Evolutionary conservation across 129 eudicot genomes (phyloP).

Genomic region (Rutidosis leptorrhynchoides): DNA sequence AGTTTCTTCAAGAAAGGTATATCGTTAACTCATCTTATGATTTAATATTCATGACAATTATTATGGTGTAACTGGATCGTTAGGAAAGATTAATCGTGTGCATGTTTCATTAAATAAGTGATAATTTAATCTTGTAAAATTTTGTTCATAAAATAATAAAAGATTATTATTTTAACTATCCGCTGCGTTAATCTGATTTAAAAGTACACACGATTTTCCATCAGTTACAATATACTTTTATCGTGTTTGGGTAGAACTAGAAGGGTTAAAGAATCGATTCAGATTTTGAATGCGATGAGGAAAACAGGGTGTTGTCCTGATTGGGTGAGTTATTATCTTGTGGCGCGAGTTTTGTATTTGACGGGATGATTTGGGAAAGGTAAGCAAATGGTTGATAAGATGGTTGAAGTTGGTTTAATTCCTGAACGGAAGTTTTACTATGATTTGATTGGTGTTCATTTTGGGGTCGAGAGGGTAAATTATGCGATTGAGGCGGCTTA

Average conservation of each 20-base stretch:
- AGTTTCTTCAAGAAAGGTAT: too few relatives aligned
- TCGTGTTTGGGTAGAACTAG: slow-evolving; percentile 1
- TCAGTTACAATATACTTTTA: too few relatives aligned
- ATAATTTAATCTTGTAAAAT: too few relatives aligned
- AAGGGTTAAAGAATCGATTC: slow-evolving; percentile 61
- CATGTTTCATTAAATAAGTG: too few relatives aligned
- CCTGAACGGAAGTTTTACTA: slow-evolving; percentile 55
- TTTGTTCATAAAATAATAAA: too few relatives aligned
- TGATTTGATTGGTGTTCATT: slow-evolving; percentile 58
- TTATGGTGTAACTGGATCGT: too few relatives aligned
- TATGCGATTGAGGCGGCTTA: slow-evolving; percentile 63
- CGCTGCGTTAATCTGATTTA: too few relatives aligned
- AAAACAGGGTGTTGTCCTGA: slow-evolving; percentile 49
- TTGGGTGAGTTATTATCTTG: slow-evolving; percentile 59
- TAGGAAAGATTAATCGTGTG: too few relatives aligned
- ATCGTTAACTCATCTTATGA: too few relatives aligned
- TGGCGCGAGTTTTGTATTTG: slow-evolving; percentile 52
- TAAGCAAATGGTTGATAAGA: slow-evolving; percentile 51
- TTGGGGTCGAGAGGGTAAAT: slow-evolving; percentile 56
- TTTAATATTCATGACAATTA: too few relatives aligned
- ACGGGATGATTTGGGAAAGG: slow-evolving; percentile 65
- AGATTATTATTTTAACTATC: too few relatives aligned
- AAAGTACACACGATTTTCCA: too few relatives aligned
- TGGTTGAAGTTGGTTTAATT: slow-evolving; percentile 41
- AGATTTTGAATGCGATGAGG: slow-evolving; percentile 43